phyloP scores from a whole-genome alignment of 495 filamentous ascomycete genomes.

The Tetracladium marchalianum region DNA sequence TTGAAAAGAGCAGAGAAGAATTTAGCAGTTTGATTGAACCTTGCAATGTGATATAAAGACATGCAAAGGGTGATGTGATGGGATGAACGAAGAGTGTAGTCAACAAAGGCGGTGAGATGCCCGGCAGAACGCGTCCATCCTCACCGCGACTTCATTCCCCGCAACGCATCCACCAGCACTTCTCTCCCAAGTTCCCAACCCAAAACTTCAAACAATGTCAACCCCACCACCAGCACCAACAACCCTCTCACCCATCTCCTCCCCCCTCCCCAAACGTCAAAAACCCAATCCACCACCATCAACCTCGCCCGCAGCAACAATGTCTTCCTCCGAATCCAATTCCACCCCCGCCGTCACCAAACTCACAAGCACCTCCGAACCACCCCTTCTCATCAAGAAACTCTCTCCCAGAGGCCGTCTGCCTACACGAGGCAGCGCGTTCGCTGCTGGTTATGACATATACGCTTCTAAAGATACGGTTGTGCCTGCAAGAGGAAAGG shows the following conservation, averaged over 20 bases:
- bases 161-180: too few relatives aligned
- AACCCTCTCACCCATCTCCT: slow-evolving; percentile 34
- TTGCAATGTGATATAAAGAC: too few relatives aligned
- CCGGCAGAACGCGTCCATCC: too few relatives aligned
- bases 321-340: slow-evolving; percentile 17
- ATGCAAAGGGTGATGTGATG: too few relatives aligned
- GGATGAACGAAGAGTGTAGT: too few relatives aligned
- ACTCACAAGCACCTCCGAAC: slow-evolving; percentile 3
- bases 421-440: slow-evolving; percentile 80
- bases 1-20: too few relatives aligned
- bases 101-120: too few relatives aligned
- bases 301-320: slow-evolving; percentile 18
- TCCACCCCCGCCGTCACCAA: slow-evolving; percentile 24
- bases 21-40: too few relatives aligned
- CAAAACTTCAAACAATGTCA: not conserved
- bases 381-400: slow-evolving; percentile 57
- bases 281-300: slow-evolving; percentile 34
- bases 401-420: slow-evolving; percentile 60
- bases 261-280: slow-evolving; percentile 52
- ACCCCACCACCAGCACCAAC: slow-evolving; percentile 45
- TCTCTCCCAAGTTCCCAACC: too few relatives aligned
- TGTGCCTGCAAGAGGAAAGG: slow-evolving; percentile 76
- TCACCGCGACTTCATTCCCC: too few relatives aligned
- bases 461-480: slow-evolving; percentile 62
- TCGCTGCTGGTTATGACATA: slow-evolving; percentile 89